phyloP scores from a whole-genome alignment of 163 green algal genomes.

The Prototheca wickerhamii region DNA sequence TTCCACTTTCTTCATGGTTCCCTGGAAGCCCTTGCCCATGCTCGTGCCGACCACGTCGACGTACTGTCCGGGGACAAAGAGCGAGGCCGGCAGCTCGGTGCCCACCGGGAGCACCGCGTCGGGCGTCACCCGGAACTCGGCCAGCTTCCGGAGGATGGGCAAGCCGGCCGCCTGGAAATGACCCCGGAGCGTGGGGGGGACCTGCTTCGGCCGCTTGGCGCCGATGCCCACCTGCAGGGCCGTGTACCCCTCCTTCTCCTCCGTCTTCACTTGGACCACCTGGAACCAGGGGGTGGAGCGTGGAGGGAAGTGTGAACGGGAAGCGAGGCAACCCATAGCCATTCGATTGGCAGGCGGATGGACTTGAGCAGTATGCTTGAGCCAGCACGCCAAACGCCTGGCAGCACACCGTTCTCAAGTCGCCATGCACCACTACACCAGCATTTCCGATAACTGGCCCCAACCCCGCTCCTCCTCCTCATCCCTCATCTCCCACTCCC shows the following conservation, averaged over 20 bases:
- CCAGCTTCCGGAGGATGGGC: conserved; percentile 69
- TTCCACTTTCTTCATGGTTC: conserved; percentile 92
- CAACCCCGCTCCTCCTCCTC: not conserved
- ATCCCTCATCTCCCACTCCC: not conserved
- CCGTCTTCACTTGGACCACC: conserved; percentile 71
- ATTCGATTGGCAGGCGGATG: too few species aligned
- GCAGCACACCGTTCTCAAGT: not conserved
- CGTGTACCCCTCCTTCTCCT: conserved; percentile 58
- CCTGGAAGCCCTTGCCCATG: conserved; percentile 92
- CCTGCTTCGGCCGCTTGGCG: conserved; percentile 60
- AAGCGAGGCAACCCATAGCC: not conserved
- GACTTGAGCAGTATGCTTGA: too few species aligned
- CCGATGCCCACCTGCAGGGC: conserved; percentile 69
- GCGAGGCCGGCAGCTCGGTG: conserved; percentile 58
- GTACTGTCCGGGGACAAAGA: conserved; percentile 89
- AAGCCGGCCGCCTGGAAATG: conserved; percentile 45
- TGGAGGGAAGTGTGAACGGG: not conserved
- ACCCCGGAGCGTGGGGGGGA: conserved; percentile 40
- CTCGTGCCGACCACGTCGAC: conserved; percentile 86
- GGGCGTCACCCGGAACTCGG: conserved; percentile 60
- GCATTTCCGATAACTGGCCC: too few species aligned
- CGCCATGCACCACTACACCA: too few species aligned
- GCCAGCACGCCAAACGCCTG: not conserved
- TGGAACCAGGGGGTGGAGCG: conserved; percentile 14
- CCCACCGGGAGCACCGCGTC: conserved; percentile 82